Conservation (phyloP, 1,284 basidiomycete genomes). For the Fomitiporia mediterranea region DNA sequence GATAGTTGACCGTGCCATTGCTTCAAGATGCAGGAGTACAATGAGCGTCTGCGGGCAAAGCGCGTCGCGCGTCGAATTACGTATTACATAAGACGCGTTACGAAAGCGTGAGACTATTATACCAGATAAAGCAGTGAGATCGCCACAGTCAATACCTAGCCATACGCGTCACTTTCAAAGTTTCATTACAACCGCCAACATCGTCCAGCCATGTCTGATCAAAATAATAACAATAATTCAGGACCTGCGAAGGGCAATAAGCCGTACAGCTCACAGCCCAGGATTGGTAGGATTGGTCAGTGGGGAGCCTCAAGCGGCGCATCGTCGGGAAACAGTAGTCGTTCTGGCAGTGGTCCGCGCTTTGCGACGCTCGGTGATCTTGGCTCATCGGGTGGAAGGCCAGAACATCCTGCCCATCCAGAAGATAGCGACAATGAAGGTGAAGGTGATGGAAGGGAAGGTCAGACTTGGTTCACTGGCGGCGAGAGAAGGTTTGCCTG, state of each 20-base stretch:
- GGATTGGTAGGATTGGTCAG: slow-evolving; percentile 19
- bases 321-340: slow-evolving; percentile 8
- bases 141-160: too few relatives aligned
- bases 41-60: not conserved
- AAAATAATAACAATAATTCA: slow-evolving; percentile 1
- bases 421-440: slow-evolving; percentile 41
- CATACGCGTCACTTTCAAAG: slow-evolving; percentile 1
- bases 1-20: slow-evolving; percentile 5
- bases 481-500: slow-evolving; percentile 74
- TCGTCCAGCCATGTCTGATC: slow-evolving; percentile 11
- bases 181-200: not conserved
- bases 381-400: not conserved
- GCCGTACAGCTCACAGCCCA: slow-evolving; percentile 12
- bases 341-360: slow-evolving; percentile 12
- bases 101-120: not conserved
- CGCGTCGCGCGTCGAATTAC: not conserved
- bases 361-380: slow-evolving; percentile 16
- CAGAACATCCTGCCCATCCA: not conserved
- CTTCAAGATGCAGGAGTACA: not conserved
- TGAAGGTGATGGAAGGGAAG: slow-evolving; percentile 41
- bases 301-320: slow-evolving; percentile 12
- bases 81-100: not conserved
- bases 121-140: not conserved
- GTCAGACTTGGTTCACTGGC: slow-evolving; percentile 77
- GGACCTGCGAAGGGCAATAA: not conserved